Base-by-base conservation (phyloP, 2,329 filamentous ascomycete genomes). In the Reticulascus tulasneorum region DNA sequence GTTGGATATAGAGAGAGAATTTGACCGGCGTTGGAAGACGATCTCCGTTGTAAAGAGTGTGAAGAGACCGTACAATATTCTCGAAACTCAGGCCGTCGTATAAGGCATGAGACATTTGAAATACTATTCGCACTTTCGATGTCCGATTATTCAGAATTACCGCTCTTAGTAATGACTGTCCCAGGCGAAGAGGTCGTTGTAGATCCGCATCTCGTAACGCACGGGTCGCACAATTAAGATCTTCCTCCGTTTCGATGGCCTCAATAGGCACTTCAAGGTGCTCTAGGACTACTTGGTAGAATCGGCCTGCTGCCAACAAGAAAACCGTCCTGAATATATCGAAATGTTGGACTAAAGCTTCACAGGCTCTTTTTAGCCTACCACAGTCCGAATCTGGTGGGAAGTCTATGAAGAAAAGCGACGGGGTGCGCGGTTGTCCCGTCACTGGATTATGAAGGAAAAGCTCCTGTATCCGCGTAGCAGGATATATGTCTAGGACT, bases 61-160 rank as follows among this genome's bases (percentile, higher is more conserved):
- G 44, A 16, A 52, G 42, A 6, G 26, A 35, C 13, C 38, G 33
- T 12, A 47, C 19, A n/a, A 52, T 35, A 19, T 40, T 20, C 18
- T 46, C 41, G 2, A 51, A 12, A 11, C 47, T 50, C 23, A 48
- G 8, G 12, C 49, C 49, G 15, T 52, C 49, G n/a, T 52, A 52
- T 20, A 52, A 12, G 12, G 49, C 49, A 17, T 52, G 49, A 3
- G 45, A 49, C 20, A 49, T 21, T 3, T 33, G 31, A 1, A 52
- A 33, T 9, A 50, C 12, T 1, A 51, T 29, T 2, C 46, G 44
- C 9, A 40, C 9, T 3, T 29, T 31, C 9, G 37, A 21, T 16
- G 26, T 23, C 9, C 21, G 18, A 24, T 45, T 45, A 11, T 13
- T 23, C 3, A 44, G 25, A 25, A 44, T 41, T 13, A 19, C n/a